Conservation (phyloP, 2,329 filamentous ascomycete species). For the Pseudocercospora pini-densiflorae region DNA sequence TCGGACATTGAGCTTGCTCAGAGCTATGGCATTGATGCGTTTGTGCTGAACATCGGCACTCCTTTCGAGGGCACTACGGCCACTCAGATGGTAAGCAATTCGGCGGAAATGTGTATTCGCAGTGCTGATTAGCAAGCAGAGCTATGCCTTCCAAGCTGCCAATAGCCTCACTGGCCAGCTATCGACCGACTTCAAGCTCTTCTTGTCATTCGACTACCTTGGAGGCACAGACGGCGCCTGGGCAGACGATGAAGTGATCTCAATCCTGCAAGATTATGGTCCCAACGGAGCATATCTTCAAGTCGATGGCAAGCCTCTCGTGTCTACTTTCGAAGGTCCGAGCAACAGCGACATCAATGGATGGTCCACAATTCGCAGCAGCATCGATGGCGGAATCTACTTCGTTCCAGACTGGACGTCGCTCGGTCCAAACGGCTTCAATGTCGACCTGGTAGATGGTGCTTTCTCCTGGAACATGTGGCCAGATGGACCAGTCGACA, state of each 20-base stretch:
- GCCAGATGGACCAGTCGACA: constrained; percentile 56
- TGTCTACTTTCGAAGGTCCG: constrained; percentile 56
- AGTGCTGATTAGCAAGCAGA: constrained; percentile 7
- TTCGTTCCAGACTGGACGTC: constrained; percentile 56
- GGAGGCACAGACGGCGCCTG: constrained; percentile 46
- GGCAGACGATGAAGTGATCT: constrained; percentile 42
- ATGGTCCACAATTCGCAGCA: constrained; percentile 40
- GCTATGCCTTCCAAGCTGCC: constrained; percentile 49
- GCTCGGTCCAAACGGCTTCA: constrained; percentile 38
- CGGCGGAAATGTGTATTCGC: neutral
- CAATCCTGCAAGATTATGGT: constrained; percentile 54
- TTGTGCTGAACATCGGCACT: constrained; percentile 56
- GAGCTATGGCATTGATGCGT: constrained; percentile 49
- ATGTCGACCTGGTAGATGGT: constrained; percentile 44
- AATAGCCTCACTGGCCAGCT: constrained; percentile 12
- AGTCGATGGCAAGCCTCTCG: constrained; percentile 56
- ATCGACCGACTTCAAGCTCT: constrained; percentile 54
- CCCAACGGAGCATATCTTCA: constrained; percentile 52
- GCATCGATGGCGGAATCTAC: constrained; percentile 45
- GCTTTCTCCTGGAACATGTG: constrained; percentile 57
- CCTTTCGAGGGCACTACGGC: constrained; percentile 38
- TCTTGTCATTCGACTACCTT: constrained; percentile 61
- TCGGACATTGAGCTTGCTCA: constrained; percentile 22
- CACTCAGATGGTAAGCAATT: constrained; percentile 15
- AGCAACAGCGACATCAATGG: constrained; percentile 9